phyloP scores from a whole-genome alignment of 768 basidiomycete species.

The Pleurotus giganteus region DNA sequence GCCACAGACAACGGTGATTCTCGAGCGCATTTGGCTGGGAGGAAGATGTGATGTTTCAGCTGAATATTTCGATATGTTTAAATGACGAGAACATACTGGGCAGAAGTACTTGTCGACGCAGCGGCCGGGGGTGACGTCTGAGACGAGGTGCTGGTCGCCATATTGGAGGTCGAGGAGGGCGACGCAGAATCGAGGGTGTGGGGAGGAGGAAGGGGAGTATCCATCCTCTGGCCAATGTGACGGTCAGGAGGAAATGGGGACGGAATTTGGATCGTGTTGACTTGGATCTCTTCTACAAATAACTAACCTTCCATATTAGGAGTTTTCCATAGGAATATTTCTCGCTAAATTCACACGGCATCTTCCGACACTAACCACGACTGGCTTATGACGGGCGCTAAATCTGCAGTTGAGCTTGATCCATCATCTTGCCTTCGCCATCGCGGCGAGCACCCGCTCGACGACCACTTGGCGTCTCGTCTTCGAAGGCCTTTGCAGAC shows the following conservation, averaged over 20 bases:
- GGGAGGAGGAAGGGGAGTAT: conserved; percentile 1
- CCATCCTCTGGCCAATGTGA: neutral
- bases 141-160: neutral
- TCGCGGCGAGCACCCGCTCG: too few relatives aligned
- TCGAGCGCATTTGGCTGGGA: conserved; percentile 65
- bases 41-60: neutral
- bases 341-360: conserved; percentile 2
- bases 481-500: too few relatives aligned
- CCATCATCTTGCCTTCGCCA: too few relatives aligned
- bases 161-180: neutral
- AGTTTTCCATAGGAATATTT: conserved; percentile 9
- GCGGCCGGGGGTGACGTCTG: neutral
- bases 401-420: neutral
- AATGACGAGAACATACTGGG: conserved; percentile 4
- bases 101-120: neutral
- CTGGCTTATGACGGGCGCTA: neutral
- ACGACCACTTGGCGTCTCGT: too few relatives aligned
- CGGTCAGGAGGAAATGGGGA: conserved; percentile 11
- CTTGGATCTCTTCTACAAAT: conserved; percentile 6
- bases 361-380: conserved; percentile 1
- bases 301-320: conserved; percentile 3
- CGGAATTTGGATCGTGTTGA: conserved; percentile 1
- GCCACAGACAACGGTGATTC: conserved; percentile 79
- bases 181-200: neutral
- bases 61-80: neutral